Conservation (phyloP, 139 green algal genomes). For the Chlorella sorokiniana region DNA sequence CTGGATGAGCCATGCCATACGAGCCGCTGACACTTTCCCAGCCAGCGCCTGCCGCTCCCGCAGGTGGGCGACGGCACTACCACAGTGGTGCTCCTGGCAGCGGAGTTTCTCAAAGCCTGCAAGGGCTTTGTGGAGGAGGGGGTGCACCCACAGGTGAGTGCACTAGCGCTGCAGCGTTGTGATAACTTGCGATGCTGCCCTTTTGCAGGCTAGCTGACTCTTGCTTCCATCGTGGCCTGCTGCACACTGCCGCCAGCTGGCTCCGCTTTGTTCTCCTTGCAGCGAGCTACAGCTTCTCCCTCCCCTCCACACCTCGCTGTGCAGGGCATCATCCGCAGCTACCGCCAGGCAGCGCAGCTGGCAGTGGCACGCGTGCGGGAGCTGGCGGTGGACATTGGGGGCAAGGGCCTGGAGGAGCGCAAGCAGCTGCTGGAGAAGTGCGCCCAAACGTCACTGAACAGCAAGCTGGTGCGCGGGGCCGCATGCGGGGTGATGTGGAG, state of each 20-base stretch:
- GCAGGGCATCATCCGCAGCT: constrained; percentile 89
- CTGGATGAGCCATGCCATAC: no score
- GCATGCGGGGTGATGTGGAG: no score
- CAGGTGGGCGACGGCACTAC: constrained; percentile 98
- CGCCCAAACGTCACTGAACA: constrained; percentile 93
- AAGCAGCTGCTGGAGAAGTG: constrained; percentile 90
- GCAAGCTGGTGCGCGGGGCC: constrained; percentile 96
- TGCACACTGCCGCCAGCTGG: neutral
- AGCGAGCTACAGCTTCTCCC: no score
- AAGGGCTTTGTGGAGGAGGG: constrained; percentile 98
- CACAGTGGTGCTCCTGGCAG: constrained; percentile 96
- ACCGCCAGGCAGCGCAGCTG: constrained; percentile 80
- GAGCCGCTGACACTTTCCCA: neutral
- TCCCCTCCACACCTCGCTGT: neutral
- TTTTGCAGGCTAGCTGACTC: neutral
- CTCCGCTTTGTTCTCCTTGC: neutral
- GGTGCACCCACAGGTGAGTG: constrained; percentile 85
- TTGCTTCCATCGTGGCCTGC: neutral
- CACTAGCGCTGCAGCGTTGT: no score
- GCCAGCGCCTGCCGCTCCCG: neutral
- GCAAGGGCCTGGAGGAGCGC: constrained; percentile 72
- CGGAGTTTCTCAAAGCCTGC: constrained; percentile 92
- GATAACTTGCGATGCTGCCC: neutral
- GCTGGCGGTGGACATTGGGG: constrained; percentile 84
- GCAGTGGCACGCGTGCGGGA: constrained; percentile 79